Conservation (phyloP, 2,329 filamentous ascomycete species). For the Acrodontium crateriforme region DNA sequence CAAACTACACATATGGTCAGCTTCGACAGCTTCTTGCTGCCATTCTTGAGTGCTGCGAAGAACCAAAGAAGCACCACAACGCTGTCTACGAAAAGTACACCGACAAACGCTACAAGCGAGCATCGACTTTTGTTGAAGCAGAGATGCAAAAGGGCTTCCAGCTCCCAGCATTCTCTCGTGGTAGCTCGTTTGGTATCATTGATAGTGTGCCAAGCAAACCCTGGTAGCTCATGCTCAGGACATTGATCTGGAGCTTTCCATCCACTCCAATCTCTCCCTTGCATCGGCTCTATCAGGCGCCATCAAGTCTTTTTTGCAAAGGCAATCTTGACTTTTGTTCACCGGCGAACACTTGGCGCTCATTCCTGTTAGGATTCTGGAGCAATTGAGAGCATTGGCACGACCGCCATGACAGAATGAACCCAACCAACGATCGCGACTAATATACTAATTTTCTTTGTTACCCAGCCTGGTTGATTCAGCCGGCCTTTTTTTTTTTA, state of each 20-base stretch:
- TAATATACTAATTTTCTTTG: too few relatives aligned
- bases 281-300: constrained; percentile 1
- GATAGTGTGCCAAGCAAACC: too few relatives aligned
- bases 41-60: constrained; percentile 77
- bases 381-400: constrained; percentile 4
- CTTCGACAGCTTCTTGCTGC: constrained; percentile 62
- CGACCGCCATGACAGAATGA: constrained; percentile 6
- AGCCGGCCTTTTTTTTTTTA: too few relatives aligned
- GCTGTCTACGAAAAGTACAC: constrained; percentile 89
- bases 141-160: constrained; percentile 52
- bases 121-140: constrained; percentile 63
- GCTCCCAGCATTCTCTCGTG: too few relatives aligned
- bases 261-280: constrained; percentile 1
- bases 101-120: constrained; percentile 74
- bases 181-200: too few relatives aligned
- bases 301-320: too few relatives aligned
- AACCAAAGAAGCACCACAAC: constrained; percentile 65
- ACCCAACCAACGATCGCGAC: too few relatives aligned
- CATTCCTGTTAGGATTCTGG: constrained; percentile 1
- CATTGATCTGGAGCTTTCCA: background rate
- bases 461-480: too few relatives aligned
- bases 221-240: too few relatives aligned
- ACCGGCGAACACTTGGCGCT: too few relatives aligned
- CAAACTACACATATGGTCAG: constrained; percentile 80
- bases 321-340: too few relatives aligned